Conservation (phyloP, 495 filamentous ascomycete species). For the Neurospora discreta region DNA sequence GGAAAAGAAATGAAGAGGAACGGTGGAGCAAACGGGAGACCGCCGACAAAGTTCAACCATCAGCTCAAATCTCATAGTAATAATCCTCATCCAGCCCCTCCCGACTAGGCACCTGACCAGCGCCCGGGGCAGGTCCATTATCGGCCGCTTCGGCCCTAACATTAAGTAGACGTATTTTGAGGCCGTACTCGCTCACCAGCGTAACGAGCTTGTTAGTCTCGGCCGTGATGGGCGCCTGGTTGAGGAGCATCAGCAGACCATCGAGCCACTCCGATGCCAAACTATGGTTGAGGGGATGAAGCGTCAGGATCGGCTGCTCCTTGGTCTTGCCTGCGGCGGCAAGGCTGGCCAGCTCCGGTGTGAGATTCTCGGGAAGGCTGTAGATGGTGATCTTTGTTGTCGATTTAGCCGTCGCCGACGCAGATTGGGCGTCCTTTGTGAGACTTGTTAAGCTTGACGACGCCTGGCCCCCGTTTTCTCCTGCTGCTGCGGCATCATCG, state of each 20-base stretch:
- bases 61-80: slow-evolving; percentile 49
- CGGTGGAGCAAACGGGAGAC: background rate
- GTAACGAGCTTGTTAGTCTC: slow-evolving; percentile 84
- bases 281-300: slow-evolving; percentile 73
- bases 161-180: slow-evolving; percentile 90
- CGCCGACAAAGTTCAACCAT: background rate
- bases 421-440: slow-evolving; percentile 15
- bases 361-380: slow-evolving; percentile 42
- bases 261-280: slow-evolving; percentile 95
- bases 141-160: slow-evolving; percentile 72
- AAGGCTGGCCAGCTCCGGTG: background rate
- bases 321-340: slow-evolving; percentile 18
- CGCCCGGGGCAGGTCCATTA: slow-evolving; percentile 37
- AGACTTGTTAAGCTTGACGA: slow-evolving; percentile 18
- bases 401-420: slow-evolving; percentile 26
- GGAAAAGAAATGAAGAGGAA: background rate
- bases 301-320: slow-evolving; percentile 56
- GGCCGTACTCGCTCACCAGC: slow-evolving; percentile 75
- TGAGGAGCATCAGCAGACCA: slow-evolving; percentile 86
- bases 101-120: slow-evolving; percentile 45
- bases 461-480: slow-evolving; percentile 1
- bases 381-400: slow-evolving; percentile 88
- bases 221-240: slow-evolving; percentile 91
- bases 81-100: slow-evolving; percentile 59
- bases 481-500: slow-evolving; percentile 27